Conservation (phyloP, 1,284 basidiomycete species). For the Cystobasidium sp. region DNA sequence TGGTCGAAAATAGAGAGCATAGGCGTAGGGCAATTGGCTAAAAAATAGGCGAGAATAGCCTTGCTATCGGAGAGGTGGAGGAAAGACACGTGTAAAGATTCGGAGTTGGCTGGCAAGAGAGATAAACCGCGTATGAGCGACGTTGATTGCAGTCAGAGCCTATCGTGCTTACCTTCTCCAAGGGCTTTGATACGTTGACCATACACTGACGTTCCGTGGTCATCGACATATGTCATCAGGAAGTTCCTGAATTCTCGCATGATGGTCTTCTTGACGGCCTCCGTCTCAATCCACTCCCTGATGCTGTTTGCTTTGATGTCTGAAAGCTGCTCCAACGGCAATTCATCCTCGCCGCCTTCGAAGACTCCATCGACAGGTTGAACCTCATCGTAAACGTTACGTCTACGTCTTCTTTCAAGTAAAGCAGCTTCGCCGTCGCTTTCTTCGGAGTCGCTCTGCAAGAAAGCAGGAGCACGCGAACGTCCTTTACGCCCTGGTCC, state of each 20-base stretch:
- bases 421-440: slow-evolving; percentile 54
- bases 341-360: slow-evolving; percentile 68
- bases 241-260: slow-evolving; percentile 93
- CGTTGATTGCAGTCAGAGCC: not conserved
- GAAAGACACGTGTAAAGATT: slow-evolving; percentile 96
- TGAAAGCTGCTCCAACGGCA: slow-evolving; percentile 92
- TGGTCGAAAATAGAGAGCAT: slow-evolving; percentile 96
- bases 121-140: not conserved
- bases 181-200: slow-evolving; percentile 89
- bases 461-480: slow-evolving; percentile 78
- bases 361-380: slow-evolving; percentile 66
- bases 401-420: slow-evolving; percentile 55
- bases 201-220: slow-evolving; percentile 88
- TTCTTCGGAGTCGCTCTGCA: slow-evolving; percentile 70
- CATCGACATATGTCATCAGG: slow-evolving; percentile 93
- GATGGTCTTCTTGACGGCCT: slow-evolving; percentile 86
- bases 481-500: slow-evolving; percentile 58
- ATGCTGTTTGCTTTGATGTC: slow-evolving; percentile 98
- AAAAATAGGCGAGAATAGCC: slow-evolving; percentile 94
- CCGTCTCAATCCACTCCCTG: slow-evolving; percentile 93
- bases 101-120: slow-evolving; percentile 75
- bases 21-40: slow-evolving; percentile 88
- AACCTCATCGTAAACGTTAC: slow-evolving; percentile 60
- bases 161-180: slow-evolving; percentile 74
- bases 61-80: slow-evolving; percentile 87